Evolutionary conservation across 805 yeast species (phyloP).

Genomic region (Schizosaccharomyces lindneri): DNA sequence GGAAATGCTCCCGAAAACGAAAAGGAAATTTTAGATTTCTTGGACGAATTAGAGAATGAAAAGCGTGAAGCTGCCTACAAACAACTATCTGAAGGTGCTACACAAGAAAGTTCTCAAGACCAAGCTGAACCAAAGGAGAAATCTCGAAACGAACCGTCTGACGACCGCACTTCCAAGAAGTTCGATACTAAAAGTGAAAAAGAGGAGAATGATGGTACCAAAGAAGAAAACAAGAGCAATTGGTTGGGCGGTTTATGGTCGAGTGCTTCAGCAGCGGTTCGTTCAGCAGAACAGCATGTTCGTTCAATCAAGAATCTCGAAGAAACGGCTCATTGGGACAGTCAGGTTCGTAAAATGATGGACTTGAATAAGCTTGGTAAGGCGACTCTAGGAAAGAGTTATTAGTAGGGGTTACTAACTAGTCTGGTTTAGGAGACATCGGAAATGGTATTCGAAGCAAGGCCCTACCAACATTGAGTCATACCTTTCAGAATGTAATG

Average conservation of each 20-base stretch:
- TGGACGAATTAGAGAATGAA: neutral
- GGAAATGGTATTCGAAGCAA: slow-evolving; percentile 6
- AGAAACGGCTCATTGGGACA: slow-evolving; percentile 10
- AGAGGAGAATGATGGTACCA: neutral
- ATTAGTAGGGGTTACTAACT: slow-evolving; percentile 2
- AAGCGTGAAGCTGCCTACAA: neutral
- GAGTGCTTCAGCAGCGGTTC: slow-evolving; percentile 17
- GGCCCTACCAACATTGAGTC: slow-evolving; percentile 4
- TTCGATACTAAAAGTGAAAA: neutral
- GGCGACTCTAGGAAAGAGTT: slow-evolving; percentile 2
- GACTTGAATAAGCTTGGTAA: slow-evolving; percentile 5
- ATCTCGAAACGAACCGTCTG: neutral
- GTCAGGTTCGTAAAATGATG: slow-evolving; percentile 8
- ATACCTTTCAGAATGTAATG: slow-evolving; percentile 16
- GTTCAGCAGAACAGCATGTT: slow-evolving; percentile 19
- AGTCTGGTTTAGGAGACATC: slow-evolving; percentile 7
- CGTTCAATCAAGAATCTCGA: slow-evolving; percentile 15
- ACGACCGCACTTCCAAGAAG: slow-evolving; percentile 8
- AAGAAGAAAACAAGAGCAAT: neutral
- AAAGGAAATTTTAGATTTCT: neutral
- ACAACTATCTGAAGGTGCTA: neutral
- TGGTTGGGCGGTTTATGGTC: slow-evolving; percentile 18
- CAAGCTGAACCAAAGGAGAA: neutral
- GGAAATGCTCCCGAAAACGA: neutral
- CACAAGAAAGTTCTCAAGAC: neutral